Percentiles rank a stretch among this genome's conserved stretches.
Conservation (phyloP, 768 basidiomycete genomes). For the Strobilomyces confusus region DNA sequence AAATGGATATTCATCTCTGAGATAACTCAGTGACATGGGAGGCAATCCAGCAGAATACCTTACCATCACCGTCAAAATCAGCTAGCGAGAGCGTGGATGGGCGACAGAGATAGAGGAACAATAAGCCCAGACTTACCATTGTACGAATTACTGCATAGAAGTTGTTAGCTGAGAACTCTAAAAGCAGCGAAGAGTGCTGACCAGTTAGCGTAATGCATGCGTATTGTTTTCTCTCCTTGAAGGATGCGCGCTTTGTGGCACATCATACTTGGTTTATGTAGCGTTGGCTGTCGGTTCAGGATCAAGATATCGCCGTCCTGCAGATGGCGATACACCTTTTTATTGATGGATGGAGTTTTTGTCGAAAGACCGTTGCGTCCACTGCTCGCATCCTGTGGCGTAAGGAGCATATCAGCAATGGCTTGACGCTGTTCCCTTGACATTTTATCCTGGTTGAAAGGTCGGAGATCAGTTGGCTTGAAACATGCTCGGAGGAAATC, state of each 20-base stretch:
- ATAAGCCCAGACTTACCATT: constrained; percentile 57
- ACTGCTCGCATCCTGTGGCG: constrained; percentile 70
- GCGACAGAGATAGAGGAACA: constrained; percentile 3
- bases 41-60: constrained; percentile 16
- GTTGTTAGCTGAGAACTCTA: constrained; percentile 12
- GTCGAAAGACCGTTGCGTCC: constrained; percentile 62
- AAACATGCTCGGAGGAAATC: constrained; percentile 1
- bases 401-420: constrained; percentile 91
- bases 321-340: constrained; percentile 96
- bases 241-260: constrained; percentile 89
- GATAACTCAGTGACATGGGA: constrained; percentile 3
- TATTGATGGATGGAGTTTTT: constrained; percentile 78
- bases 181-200: constrained; percentile 36
- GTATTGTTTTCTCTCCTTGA: constrained; percentile 95
- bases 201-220: constrained; percentile 99
- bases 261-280: constrained; percentile 99
- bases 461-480: constrained; percentile 3
- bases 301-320: constrained; percentile 93
- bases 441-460: constrained; percentile 66
- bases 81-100: constrained; percentile 38
- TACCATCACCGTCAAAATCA: constrained; percentile 92
- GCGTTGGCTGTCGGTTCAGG: constrained; percentile 94
- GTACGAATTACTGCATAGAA: constrained; percentile 78
- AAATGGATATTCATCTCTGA: constrained; percentile 99
- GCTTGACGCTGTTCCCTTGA: constrained; percentile 88